Percentiles rank a stretch among this genome's conserved stretches.
Conservation (phyloP, 208 protist species). For the Leishmania martiniquensis region DNA sequence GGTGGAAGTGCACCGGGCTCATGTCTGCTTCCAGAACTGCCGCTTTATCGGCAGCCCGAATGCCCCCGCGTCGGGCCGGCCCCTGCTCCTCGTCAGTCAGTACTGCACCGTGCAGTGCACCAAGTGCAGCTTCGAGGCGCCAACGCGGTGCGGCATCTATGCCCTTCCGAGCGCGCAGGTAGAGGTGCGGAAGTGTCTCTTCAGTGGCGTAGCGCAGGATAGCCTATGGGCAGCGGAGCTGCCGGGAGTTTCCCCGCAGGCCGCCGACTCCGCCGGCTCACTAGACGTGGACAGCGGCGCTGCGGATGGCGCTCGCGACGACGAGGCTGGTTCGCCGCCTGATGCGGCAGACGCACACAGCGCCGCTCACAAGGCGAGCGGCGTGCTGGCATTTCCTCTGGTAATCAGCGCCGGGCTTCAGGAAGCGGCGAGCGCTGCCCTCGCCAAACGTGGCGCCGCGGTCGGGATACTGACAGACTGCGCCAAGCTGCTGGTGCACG, state of each 20-base stretch:
- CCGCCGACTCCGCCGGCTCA: neutral
- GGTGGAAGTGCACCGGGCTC: conserved; percentile 71
- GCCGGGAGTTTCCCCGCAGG: conserved; percentile 12
- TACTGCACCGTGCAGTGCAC: conserved; percentile 76
- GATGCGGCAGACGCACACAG: neutral
- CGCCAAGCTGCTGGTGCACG: conserved; percentile 37
- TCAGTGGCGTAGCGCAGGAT: conserved; percentile 51
- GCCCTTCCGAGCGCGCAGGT: conserved; percentile 63
- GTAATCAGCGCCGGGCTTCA: conserved; percentile 19
- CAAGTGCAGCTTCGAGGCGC: conserved; percentile 80
- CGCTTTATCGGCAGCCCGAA: conserved; percentile 38
- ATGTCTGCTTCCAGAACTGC: conserved; percentile 87
- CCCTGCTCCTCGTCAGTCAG: conserved; percentile 78
- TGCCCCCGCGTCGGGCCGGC: conserved; percentile 12
- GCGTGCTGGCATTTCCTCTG: conserved; percentile 2
- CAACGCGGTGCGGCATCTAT: conserved; percentile 60
- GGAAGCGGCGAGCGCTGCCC: conserved; percentile 13
- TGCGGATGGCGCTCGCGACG: conserved; percentile 1
- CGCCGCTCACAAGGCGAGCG: neutral
- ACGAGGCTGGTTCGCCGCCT: neutral
- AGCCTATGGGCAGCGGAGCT: conserved; percentile 8
- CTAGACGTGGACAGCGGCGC: conserved; percentile 13
- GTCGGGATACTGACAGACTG: conserved; percentile 68
- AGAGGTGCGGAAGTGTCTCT: conserved; percentile 69
- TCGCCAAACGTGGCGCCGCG: conserved; percentile 20